Evolutionary conservation across 2,329 filamentous ascomycete genomes (phyloP).

Genomic region (Grosmannia clavigera): DNA sequence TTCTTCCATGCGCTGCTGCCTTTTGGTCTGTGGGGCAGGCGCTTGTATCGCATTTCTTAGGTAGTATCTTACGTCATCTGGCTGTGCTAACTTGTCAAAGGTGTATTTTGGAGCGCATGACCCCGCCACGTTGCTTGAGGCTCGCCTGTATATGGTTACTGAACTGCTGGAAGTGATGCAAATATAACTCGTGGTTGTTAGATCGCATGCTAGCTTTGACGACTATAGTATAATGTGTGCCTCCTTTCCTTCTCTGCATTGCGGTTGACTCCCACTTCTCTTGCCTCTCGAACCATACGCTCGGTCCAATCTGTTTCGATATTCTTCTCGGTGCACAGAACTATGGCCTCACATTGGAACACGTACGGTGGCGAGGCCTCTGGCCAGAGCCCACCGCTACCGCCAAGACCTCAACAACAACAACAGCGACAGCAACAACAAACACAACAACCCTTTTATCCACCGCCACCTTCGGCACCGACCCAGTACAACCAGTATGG

Average conservation of each 20-base stretch:
- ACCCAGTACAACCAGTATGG: not conserved
- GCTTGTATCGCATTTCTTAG: not conserved
- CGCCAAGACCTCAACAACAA: not conserved
- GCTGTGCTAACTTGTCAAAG: not conserved
- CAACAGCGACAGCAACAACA: not conserved
- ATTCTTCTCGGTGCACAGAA: not conserved
- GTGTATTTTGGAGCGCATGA: not conserved
- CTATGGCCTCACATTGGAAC: not conserved
- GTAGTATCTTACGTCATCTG: not conserved
- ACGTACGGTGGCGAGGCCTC: not conserved
- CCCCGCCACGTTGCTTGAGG: not conserved
- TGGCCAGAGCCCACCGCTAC: not conserved
- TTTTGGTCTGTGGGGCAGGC: no score
- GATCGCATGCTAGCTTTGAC: not conserved
- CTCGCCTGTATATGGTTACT: not conserved
- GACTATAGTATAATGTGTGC: not conserved
- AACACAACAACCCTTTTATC: not conserved
- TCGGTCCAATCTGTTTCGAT: no score
- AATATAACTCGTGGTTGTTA: not conserved
- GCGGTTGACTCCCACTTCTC: not conserved
- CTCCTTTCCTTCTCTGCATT: not conserved
- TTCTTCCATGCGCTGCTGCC: no score
- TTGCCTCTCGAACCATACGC: not conserved
- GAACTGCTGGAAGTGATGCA: not conserved
- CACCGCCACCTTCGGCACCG: slow-evolving; percentile 2